These are phyloP conservation scores for Curvularia eragrostidis DNA, from an alignment of 2,329 filamentous ascomycete species.

Conservation along the genomic window DNA sequence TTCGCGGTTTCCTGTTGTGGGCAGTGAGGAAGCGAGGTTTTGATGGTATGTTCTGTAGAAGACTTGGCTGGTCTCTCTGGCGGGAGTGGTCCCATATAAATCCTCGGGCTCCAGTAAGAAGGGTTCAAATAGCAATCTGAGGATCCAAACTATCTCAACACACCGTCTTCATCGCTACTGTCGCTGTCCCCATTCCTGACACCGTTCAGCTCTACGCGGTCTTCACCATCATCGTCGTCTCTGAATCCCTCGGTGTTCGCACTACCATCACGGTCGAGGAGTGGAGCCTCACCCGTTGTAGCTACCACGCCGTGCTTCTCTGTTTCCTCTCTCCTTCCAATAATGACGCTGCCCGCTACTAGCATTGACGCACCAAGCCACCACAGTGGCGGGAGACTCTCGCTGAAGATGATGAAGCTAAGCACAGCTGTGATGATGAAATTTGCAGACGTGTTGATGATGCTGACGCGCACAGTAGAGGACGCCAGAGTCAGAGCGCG, in stretches of 20 bases:
- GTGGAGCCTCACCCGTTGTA: constrained; percentile 29
- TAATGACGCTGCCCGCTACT: constrained; percentile 78
- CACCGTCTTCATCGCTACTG: constrained; percentile 41
- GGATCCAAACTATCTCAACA: constrained; percentile 34
- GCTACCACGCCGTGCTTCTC: constrained; percentile 41
- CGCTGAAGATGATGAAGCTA: constrained; percentile 73
- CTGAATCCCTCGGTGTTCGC: constrained; percentile 37
- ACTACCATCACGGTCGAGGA: constrained; percentile 27
- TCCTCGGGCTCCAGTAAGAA: constrained; percentile 5
- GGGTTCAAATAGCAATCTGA: background rate
- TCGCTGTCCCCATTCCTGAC: constrained; percentile 31
- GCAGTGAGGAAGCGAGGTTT: background rate
- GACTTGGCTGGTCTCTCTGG: background rate
- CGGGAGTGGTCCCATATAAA: constrained; percentile 1
- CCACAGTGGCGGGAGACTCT: constrained; percentile 75
- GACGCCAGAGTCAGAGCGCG: constrained; percentile 74
- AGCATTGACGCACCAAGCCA: constrained; percentile 76
- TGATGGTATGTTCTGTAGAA: background rate
- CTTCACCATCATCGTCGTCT: constrained; percentile 41
- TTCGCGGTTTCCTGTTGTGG: background rate
- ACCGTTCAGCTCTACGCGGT: constrained; percentile 40
- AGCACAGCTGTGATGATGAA: constrained; percentile 79
- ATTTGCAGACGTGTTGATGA: constrained; percentile 83
- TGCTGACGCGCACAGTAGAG: constrained; percentile 79
- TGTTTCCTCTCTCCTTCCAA: constrained; percentile 71